Evolutionary conservation across 2,329 filamentous ascomycete genomes (phyloP).

Genomic region (Teratosphaeria viscida): DNA sequence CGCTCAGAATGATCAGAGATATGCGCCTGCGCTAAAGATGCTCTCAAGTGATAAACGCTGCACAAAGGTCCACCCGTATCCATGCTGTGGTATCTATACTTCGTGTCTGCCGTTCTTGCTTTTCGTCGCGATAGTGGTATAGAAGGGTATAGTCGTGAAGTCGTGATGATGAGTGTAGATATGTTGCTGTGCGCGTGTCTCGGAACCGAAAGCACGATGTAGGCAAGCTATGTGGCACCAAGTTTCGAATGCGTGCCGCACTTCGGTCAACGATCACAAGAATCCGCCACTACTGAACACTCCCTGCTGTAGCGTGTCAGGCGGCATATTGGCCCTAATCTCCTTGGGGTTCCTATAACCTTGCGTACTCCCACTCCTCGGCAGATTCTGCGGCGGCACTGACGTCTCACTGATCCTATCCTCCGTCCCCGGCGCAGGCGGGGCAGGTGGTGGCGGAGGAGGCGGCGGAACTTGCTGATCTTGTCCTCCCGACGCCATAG

Average conservation of each 20-base stretch:
- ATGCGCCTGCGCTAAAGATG: slow-evolving; percentile 1
- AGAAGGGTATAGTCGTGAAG: not conserved
- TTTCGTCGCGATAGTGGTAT: not conserved
- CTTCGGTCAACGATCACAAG: slow-evolving; percentile 8
- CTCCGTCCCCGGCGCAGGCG: slow-evolving; percentile 16
- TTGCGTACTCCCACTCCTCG: slow-evolving; percentile 14
- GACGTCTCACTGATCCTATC: slow-evolving; percentile 29
- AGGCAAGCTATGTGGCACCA: too few species aligned
- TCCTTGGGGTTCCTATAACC: slow-evolving; percentile 34
- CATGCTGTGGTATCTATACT: not conserved
- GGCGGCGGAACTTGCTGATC: slow-evolving; percentile 13
- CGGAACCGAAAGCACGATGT: too few species aligned
- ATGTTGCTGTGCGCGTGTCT: not conserved
- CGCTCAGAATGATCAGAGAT: not conserved
- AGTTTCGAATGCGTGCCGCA: too few species aligned
- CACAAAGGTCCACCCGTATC: not conserved
- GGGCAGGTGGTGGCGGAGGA: slow-evolving; percentile 26
- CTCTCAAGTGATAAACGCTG: not conserved
- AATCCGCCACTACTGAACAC: slow-evolving; percentile 25
- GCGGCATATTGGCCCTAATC: slow-evolving; percentile 41
- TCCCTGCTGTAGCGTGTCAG: slow-evolving; percentile 34
- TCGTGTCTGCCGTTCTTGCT: not conserved
- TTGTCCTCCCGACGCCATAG: slow-evolving; percentile 15
- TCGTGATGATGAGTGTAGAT: not conserved
- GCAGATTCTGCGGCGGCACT: slow-evolving; percentile 26